These are phyloP conservation scores for Helianthus tuberosus DNA, from an alignment of 129 eudicot genomes.

Conservation along the genomic window DNA sequence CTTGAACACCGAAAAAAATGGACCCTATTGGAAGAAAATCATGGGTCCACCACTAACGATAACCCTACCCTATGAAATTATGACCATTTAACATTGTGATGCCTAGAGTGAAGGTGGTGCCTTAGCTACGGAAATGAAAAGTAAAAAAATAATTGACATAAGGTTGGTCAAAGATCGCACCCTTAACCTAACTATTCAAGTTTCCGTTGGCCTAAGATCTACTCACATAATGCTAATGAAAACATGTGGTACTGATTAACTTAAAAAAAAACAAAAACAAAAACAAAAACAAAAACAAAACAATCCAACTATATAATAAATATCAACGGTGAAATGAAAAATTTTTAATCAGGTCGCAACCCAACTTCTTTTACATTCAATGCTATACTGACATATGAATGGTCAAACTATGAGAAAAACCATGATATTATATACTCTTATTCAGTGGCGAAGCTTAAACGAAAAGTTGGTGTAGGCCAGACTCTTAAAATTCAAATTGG, in stretches of 20 bases:
- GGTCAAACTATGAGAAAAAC: too few relatives aligned
- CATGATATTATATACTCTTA: too few relatives aligned
- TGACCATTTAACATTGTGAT: constrained; percentile 13
- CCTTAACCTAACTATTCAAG: constrained; percentile 3
- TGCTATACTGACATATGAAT: too few relatives aligned
- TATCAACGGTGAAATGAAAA: background rate
- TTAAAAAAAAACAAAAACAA: background rate
- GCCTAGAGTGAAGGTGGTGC: background rate
- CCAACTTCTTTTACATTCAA: too few relatives aligned
- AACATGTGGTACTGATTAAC: background rate
- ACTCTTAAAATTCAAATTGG: too few relatives aligned
- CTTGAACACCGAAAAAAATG: too few relatives aligned
- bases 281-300: too few relatives aligned
- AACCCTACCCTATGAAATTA: background rate
- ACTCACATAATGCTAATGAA: constrained; percentile 17
- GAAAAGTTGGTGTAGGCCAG: too few relatives aligned
- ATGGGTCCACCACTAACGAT: too few relatives aligned
- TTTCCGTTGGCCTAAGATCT: constrained; percentile 1
- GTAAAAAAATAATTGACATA: background rate
- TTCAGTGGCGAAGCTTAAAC: too few relatives aligned
- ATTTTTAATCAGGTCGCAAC: background rate
- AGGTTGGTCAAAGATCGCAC: constrained; percentile 19
- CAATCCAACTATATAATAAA: too few relatives aligned
- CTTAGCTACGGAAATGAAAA: constrained; percentile 4
- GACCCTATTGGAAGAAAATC: too few relatives aligned